Evolutionary conservation across 2,329 filamentous ascomycete species (phyloP), one percentile per base, ranked within the genome.

Genomic region (Fusarium nygamai): DNA sequence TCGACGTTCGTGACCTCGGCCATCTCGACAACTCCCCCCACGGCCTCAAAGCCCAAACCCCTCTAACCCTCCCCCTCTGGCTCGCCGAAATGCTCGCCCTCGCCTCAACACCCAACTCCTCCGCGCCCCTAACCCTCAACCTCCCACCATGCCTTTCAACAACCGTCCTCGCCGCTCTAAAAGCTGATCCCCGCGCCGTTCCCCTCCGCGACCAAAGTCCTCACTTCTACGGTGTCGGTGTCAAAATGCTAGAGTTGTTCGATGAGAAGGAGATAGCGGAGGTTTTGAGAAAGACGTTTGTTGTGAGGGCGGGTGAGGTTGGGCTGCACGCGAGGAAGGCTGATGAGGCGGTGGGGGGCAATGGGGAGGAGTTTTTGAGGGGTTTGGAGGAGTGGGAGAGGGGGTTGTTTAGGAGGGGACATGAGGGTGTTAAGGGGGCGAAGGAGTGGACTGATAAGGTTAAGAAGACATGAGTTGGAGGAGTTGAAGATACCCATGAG

Each of bases 341-440:
- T 8, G 92, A 92, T 20, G 92, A 92, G 17, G 83, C 79, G 34
- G 84, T 88, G 19, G 84, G 89, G 82, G 80, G 92, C 83, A 74
- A 88, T 85, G 72, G 90, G 86, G 91, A 92, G 65, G 95, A 98
- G 76, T 98, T 98, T 78, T 85, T 98, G 77, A 88, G 93, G 36
- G 95, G 95, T 0, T 83, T 99, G 64, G 96, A 98, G 79, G 95
- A 98, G 85, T 95, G 91, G 82, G 96, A 99, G 85, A 89, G 95
- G 76, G 88, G 88, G 68, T 75, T 96, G 73, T 96, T 96, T 80
- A 88, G 92, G 51, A 90, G 89, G 67, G 91, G 92, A 2, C 93
- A 95, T 80, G 92, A 95, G 73, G 92, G 92, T 22, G 88, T 91
- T 5, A 95, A 92, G 82, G 86, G 88, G 13, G 88, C 90, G 38